Evolutionary conservation across 192 early-diverging fungal genomes (phyloP).

Genomic region (Coemansia sp.): DNA sequence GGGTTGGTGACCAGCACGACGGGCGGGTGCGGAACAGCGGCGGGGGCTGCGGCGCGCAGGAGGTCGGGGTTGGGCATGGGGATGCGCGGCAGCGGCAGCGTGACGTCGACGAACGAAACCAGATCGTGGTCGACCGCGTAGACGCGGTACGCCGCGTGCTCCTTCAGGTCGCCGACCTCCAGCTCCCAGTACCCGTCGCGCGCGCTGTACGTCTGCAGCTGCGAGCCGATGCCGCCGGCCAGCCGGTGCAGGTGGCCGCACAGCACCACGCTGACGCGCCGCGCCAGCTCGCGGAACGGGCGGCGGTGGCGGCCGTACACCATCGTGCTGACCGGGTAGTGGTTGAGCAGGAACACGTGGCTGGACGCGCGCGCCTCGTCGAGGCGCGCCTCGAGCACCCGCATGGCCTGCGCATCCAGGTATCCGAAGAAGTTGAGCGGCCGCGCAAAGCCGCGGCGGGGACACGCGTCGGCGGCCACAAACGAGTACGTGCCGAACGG

Average conservation of each 20-base stretch:
- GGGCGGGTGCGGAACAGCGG: slow-evolving; percentile 61
- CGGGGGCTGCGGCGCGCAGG: slow-evolving; percentile 4
- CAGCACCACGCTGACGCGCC: slow-evolving; percentile 72
- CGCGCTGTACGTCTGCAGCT: slow-evolving; percentile 66
- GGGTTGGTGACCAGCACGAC: slow-evolving; percentile 86
- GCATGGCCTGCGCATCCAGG: slow-evolving; percentile 73
- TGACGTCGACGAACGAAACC: slow-evolving; percentile 76
- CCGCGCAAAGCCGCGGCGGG: slow-evolving; percentile 67
- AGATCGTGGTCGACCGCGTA: slow-evolving; percentile 86
- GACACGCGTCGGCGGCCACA: slow-evolving; percentile 81
- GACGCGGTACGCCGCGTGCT: slow-evolving; percentile 82
- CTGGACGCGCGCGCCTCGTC: slow-evolving; percentile 59
- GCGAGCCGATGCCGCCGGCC: slow-evolving; percentile 54
- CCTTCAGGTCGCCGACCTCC: slow-evolving; percentile 89
- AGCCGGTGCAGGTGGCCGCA: slow-evolving; percentile 88
- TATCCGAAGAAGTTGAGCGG: slow-evolving; percentile 94
- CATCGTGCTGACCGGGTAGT: slow-evolving; percentile 82
- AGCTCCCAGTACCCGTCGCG: slow-evolving; percentile 73
- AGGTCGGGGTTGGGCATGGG: slow-evolving; percentile 53
- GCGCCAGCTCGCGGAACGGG: slow-evolving; percentile 62
- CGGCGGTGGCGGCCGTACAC: slow-evolving; percentile 67
- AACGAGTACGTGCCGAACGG: slow-evolving; percentile 81
- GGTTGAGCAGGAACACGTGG: slow-evolving; percentile 52
- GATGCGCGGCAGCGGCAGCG: slow-evolving; percentile 62
- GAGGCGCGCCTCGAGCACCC: slow-evolving; percentile 62